Conservation (phyloP, 345 rosid species). For the Brassica cretica region DNA sequence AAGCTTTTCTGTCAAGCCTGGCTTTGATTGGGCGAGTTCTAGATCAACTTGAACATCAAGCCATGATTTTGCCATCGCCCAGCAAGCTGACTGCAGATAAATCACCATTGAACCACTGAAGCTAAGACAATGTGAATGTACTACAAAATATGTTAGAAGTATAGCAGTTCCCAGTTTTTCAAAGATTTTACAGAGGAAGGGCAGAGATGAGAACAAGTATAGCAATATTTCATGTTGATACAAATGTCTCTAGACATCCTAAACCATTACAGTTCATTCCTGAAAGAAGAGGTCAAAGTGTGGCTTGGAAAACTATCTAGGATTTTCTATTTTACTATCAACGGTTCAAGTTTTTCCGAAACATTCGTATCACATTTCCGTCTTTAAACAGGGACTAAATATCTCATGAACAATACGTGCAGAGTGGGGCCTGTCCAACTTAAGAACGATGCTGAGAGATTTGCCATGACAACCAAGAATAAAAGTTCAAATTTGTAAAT, state of each 20-base stretch:
- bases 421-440: not conserved
- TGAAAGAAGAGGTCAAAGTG: not conserved
- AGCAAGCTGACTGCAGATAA: conserved; percentile 86
- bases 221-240: not conserved
- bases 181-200: conserved; percentile 5
- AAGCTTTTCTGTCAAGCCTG: conserved; percentile 64
- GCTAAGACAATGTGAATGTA: conserved; percentile 5
- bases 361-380: not conserved
- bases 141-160: not conserved
- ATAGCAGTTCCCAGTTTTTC: not conserved
- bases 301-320: not conserved
- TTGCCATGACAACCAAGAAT: conserved; percentile 16
- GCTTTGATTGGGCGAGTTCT: conserved; percentile 70
- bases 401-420: conserved; percentile 1
- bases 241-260: no score
- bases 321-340: not conserved
- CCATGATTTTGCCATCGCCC: conserved; percentile 99
- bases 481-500: not conserved
- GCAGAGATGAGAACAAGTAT: not conserved
- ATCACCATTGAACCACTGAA: not conserved
- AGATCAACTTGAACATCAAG: conserved; percentile 94
- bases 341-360: not conserved
- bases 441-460: not conserved
- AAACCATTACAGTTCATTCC: not conserved
- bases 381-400: conserved; percentile 16